Evolutionary conservation across 225 moss, liverwort and hornwort genomes (phyloP), one percentile per base, ranked within the genome.

Genomic region (Takakia lepidozioides): DNA sequence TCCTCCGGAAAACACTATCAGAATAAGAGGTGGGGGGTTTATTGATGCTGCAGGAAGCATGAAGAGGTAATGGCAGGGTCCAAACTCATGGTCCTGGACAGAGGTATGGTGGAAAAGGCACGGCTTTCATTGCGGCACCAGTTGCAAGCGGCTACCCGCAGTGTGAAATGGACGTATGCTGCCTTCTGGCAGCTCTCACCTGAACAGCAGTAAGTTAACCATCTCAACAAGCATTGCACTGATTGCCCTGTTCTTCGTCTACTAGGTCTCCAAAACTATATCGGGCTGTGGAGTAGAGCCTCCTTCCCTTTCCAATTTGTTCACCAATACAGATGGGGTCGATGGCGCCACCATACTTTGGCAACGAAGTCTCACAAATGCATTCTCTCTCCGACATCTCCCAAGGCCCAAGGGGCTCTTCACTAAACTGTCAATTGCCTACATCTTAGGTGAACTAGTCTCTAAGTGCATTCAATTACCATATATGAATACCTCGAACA

Each of bases 161-260:
- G 78, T 67, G 74, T 89, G 39, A 88, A 89, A 59, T 93, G 93
- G 93, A 93, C 86, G 7, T 93, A 93, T 61, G 81, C 86, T 10
- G 81, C 81, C 38, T 82, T 79, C 57, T 93, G 93, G 93, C 66
- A 70, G 50, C 72, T 43, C 40, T 78, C 76, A 32, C 43, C 52
- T 45, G 63, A 68, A 58, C 63, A 66, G 62, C 83, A 76, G 92
- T 93, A 74, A 44, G 64, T 58, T 11, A 35, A 32, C 11, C 32
- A 7, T 32, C 11, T 32, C 11, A 7, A 32, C 8, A 11, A 1
- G 32, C 7, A 32, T 0, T 32, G 32, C 8, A 7, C 32, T 32
- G 7, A 32, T 32, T 32, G 11, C 32, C 32, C 11, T 32, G 8
- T 36, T n/a, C 8, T 21, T 27, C 10, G 14, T 29, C 13, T 14